These are phyloP conservation scores for Pilatotrama ljubarskyi DNA, from an alignment of 768 basidiomycete genomes.

Conservation along the genomic window DNA sequence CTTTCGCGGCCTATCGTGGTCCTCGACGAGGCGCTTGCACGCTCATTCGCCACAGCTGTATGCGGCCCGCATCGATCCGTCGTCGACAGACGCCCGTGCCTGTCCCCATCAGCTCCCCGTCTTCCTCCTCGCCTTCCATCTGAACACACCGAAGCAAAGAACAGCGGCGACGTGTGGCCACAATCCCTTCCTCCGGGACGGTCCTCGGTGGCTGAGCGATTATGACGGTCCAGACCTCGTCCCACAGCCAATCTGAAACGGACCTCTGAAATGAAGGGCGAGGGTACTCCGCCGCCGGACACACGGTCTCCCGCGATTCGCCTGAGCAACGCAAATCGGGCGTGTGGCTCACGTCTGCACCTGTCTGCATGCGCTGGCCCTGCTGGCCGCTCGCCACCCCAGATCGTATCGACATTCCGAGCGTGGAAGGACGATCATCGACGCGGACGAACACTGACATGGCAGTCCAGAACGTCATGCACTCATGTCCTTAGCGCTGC, in stretches of 20 bases:
- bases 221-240: slow-evolving; percentile 13
- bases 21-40: not conserved
- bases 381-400: slow-evolving; percentile 3
- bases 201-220: slow-evolving; percentile 5
- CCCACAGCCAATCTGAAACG: slow-evolving; percentile 16
- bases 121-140: slow-evolving; percentile 6
- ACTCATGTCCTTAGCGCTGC: not conserved
- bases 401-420: slow-evolving; percentile 1
- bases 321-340: slow-evolving; percentile 10
- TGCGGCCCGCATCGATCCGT: slow-evolving; percentile 17
- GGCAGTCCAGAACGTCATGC: slow-evolving; percentile 4
- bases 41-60: slow-evolving; percentile 7
- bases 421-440: slow-evolving; percentile 5
- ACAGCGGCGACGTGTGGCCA: slow-evolving; percentile 17
- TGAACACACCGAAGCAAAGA: slow-evolving; percentile 11
- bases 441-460: not conserved
- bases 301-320: slow-evolving; percentile 4
- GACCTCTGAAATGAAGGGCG: slow-evolving; percentile 21
- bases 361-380: too few relatives aligned
- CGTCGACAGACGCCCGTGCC: slow-evolving; percentile 14
- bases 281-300: not conserved
- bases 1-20: not conserved
- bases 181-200: not conserved
- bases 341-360: not conserved
- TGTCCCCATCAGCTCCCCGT: slow-evolving; percentile 10